A percentile compares a stretch with the other conserved stretches of the same genome.
phyloP scores from a whole-genome alignment of 768 basidiomycete genomes.

The Holtermanniella nyarrowii region DNA sequence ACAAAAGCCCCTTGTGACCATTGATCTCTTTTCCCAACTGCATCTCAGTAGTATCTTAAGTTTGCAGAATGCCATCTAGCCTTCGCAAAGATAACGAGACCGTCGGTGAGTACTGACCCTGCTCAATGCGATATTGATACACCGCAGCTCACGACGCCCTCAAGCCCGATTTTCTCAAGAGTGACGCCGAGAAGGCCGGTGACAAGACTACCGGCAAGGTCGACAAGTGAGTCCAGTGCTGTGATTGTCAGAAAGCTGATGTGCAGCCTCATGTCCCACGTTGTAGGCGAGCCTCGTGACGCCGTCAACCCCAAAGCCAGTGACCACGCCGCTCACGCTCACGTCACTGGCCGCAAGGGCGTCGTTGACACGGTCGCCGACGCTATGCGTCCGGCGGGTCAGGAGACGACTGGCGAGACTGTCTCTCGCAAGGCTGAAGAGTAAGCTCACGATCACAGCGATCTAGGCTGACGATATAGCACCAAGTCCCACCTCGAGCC shows the following conservation, averaged over 20 bases:
- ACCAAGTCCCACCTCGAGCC: neutral
- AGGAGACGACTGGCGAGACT: neutral
- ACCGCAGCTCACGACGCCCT: constrained; percentile 3
- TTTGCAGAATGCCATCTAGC: neutral
- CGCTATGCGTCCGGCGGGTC: neutral
- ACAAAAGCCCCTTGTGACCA: no score
- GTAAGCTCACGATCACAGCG: neutral
- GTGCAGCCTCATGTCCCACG: neutral
- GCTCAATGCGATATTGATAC: neutral
- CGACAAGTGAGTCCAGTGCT: constrained; percentile 10
- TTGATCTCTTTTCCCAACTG: no score
- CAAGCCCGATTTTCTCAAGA: constrained; percentile 8
- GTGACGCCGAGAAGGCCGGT: constrained; percentile 1
- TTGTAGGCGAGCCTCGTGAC: constrained; percentile 4
- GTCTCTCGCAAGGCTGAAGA: neutral
- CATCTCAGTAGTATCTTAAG: no score
- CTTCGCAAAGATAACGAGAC: neutral
- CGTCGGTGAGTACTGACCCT: neutral
- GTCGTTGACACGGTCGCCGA: neutral
- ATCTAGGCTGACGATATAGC: neutral
- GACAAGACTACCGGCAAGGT: constrained; percentile 3
- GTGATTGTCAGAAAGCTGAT: neutral
- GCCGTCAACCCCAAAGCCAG: constrained; percentile 5
- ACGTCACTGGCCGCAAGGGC: constrained; percentile 9
- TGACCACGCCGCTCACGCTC: constrained; percentile 6